These are phyloP conservation scores for Candida sojae DNA, from an alignment of 1,139 yeast genomes.

Conservation along the genomic window DNA sequence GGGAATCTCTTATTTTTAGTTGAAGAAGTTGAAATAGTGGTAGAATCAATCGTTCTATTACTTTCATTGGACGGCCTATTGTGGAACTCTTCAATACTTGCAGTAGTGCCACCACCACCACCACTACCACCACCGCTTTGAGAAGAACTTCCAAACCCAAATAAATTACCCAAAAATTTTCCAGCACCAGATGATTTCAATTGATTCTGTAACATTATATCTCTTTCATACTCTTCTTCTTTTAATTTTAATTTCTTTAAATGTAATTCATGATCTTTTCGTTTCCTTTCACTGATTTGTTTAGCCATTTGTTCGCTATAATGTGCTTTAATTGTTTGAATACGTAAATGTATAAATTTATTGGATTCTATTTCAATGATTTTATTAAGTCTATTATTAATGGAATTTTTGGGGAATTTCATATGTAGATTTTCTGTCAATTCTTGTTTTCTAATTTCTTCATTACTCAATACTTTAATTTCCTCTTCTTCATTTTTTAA, in stretches of 20 bases:
- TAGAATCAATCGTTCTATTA: conserved; percentile 7
- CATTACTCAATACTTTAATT: conserved; percentile 3
- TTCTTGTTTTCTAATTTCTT: conserved; percentile 8
- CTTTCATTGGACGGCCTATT: conserved; percentile 9
- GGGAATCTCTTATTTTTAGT: conserved; percentile 9
- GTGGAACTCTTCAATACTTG: neutral
- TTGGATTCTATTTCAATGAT: conserved; percentile 41
- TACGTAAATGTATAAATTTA: conserved; percentile 40
- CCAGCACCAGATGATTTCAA: conserved; percentile 6
- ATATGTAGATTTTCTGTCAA: conserved; percentile 11
- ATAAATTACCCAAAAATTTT: conserved; percentile 12
- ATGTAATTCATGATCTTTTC: conserved; percentile 42
- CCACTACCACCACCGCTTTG: neutral
- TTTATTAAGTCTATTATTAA: conserved; percentile 26
- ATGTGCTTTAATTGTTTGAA: conserved; percentile 39
- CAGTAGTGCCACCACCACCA: neutral
- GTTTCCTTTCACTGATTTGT: conserved; percentile 43
- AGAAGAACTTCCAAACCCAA: conserved; percentile 8
- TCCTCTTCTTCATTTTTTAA: conserved; percentile 1
- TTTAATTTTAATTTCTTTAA: conserved; percentile 36
- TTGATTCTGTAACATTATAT: conserved; percentile 6
- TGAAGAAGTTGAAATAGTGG: conserved; percentile 1
- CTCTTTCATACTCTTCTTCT: conserved; percentile 42
- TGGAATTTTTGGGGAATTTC: conserved; percentile 19
- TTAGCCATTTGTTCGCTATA: conserved; percentile 41